A percentile compares a stretch with the other conserved stretches of the same genome.
These are phyloP conservation scores for Penicillium brasilianum DNA, from an alignment of 2,329 filamentous ascomycete species.

Conservation along the genomic window DNA sequence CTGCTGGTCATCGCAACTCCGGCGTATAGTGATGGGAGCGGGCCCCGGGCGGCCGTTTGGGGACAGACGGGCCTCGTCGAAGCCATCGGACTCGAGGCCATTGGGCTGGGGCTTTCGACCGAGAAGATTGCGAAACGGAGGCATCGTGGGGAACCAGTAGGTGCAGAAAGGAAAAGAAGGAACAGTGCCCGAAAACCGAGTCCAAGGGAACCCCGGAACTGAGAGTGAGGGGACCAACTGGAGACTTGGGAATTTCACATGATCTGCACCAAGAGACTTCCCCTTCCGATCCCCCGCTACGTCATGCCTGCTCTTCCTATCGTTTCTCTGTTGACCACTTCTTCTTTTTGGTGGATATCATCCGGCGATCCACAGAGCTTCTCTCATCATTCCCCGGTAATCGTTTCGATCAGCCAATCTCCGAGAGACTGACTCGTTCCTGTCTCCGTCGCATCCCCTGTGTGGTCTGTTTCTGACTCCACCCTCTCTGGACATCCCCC, in stretches of 20 bases:
- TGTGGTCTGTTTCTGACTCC: constrained; percentile 4
- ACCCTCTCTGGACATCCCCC: neutral
- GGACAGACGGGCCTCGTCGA: constrained; percentile 61
- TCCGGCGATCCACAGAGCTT: neutral
- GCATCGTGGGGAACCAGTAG: constrained; percentile 55
- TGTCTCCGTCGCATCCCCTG: neutral
- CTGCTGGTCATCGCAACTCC: constrained; percentile 64
- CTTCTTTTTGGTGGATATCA: neutral
- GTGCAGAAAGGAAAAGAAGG: neutral
- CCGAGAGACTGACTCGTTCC: neutral
- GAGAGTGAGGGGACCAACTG: constrained; percentile 1
- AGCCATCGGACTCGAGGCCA: constrained; percentile 43
- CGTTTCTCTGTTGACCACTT: neutral
- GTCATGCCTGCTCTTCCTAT: neutral
- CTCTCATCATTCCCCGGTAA: neutral
- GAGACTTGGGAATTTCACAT: constrained; percentile 2
- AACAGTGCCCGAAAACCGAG: neutral
- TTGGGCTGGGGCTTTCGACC: constrained; percentile 60
- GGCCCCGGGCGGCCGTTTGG: constrained; percentile 52
- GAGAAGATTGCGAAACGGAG: constrained; percentile 74
- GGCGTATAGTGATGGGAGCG: constrained; percentile 62
- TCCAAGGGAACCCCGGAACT: neutral
- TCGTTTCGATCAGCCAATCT: neutral
- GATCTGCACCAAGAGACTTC: neutral
- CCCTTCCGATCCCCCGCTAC: neutral